Evolutionary conservation across 2,329 filamentous ascomycete species (phyloP).

Genomic region (Exophiala sp.): DNA sequence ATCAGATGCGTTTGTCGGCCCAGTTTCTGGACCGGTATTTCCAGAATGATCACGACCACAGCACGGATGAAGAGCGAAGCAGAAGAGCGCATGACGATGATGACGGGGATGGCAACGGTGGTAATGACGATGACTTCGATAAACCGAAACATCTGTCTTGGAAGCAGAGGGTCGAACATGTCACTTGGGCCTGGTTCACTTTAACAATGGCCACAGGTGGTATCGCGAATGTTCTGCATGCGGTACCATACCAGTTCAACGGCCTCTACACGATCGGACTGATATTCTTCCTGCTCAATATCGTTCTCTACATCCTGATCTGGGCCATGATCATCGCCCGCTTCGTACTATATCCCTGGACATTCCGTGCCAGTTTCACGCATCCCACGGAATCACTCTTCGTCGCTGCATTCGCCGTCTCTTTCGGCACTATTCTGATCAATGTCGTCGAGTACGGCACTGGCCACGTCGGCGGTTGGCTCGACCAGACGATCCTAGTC

Average conservation of each 20-base stretch:
- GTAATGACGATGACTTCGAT: slow-evolving; percentile 16
- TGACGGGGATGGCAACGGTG: slow-evolving; percentile 17
- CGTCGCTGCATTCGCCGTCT: slow-evolving; percentile 65
- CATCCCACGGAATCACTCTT: slow-evolving; percentile 78
- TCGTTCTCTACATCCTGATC: slow-evolving; percentile 61
- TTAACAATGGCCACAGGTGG: slow-evolving; percentile 62
- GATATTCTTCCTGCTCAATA: slow-evolving; percentile 61
- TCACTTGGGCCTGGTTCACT: slow-evolving; percentile 78
- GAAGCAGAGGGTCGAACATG: slow-evolving; percentile 57
- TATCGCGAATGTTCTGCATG: slow-evolving; percentile 57
- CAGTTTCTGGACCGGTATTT: neutral
- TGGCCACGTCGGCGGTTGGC: slow-evolving; percentile 60
- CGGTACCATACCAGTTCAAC: slow-evolving; percentile 51
- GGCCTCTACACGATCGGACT: slow-evolving; percentile 60
- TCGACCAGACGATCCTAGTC: slow-evolving; percentile 57
- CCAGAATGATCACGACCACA: neutral
- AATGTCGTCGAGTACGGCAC: slow-evolving; percentile 75
- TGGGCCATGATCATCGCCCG: slow-evolving; percentile 61
- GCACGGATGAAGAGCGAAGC: neutral
- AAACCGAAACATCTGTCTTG: slow-evolving; percentile 39
- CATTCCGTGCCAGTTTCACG: slow-evolving; percentile 66
- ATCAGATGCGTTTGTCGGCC: neutral
- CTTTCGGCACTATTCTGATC: slow-evolving; percentile 71
- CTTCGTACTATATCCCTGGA: slow-evolving; percentile 67
- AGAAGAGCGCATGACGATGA: slow-evolving; percentile 13